A percentile compares a stretch with the other conserved stretches of the same genome.
phyloP scores from a whole-genome alignment of 306 rosid species.

The Psophocarpus tetragonolobus region DNA sequence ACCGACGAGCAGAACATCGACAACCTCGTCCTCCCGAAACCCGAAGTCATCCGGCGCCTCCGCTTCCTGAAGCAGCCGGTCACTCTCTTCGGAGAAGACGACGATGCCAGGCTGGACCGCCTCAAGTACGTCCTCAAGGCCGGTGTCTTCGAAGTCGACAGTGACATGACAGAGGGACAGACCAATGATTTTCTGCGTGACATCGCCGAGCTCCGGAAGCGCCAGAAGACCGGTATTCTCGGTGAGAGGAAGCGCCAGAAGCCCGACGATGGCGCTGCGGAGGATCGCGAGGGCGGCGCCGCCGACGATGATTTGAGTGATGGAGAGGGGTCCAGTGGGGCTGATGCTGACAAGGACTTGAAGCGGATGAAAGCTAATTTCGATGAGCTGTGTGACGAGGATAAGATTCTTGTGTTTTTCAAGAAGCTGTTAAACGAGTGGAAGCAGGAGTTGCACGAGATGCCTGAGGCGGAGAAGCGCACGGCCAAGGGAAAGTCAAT shows the following conservation, averaged over 20 bases:
- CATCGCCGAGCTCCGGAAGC: slow-evolving; percentile 90
- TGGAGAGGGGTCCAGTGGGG: slow-evolving; percentile 75
- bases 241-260: slow-evolving; percentile 87
- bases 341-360: slow-evolving; percentile 64
- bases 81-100: slow-evolving; percentile 94
- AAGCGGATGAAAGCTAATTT: slow-evolving; percentile 88
- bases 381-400: slow-evolving; percentile 83
- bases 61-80: slow-evolving; percentile 90
- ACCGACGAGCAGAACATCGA: slow-evolving; percentile 79
- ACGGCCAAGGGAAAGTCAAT: slow-evolving; percentile 93
- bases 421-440: slow-evolving; percentile 92
- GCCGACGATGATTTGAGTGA: slow-evolving; percentile 76
- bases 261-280: slow-evolving; percentile 60
- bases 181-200: slow-evolving; percentile 93
- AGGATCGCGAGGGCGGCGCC: slow-evolving; percentile 79
- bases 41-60: slow-evolving; percentile 88
- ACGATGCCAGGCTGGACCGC: slow-evolving; percentile 80
- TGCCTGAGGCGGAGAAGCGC: slow-evolving; percentile 72
- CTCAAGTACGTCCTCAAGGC: slow-evolving; percentile 81
- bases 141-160: slow-evolving; percentile 85
- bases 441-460: slow-evolving; percentile 91
- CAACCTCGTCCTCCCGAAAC: slow-evolving; percentile 76
- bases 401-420: slow-evolving; percentile 88
- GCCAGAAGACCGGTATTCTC: slow-evolving; percentile 89
- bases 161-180: slow-evolving; percentile 98